These are phyloP conservation scores for Phytophthora fragariaefolia DNA, from an alignment of 352 stramenopile species.

Conservation along the genomic window DNA sequence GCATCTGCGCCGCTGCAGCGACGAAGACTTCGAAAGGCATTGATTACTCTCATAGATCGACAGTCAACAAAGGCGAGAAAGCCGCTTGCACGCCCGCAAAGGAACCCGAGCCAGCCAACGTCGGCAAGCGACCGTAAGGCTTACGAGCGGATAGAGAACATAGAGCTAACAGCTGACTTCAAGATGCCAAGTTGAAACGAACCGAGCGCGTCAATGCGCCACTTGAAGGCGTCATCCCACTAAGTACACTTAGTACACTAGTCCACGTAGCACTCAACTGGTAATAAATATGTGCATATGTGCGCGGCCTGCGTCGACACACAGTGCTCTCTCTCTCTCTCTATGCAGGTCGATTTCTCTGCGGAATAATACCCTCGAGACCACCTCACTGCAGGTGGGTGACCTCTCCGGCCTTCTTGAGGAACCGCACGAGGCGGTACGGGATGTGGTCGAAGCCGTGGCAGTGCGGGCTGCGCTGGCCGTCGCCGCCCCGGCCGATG, in stretches of 20 bases:
- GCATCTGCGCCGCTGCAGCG: too few relatives aligned
- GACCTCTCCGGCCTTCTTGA: slow-evolving; percentile 40
- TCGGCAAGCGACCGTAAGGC: too few relatives aligned
- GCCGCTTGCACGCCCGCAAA: neutral
- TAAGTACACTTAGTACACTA: too few relatives aligned
- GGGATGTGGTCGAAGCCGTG: slow-evolving; percentile 51
- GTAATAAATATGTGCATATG: slow-evolving; percentile 37
- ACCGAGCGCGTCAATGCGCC: neutral
- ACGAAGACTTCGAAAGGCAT: too few relatives aligned
- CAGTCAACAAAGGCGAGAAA: too few relatives aligned
- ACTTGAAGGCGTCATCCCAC: neutral
- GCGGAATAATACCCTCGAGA: slow-evolving; percentile 2
- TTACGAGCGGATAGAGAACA: too few relatives aligned
- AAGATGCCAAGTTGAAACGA: slow-evolving; percentile 4
- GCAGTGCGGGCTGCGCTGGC: slow-evolving; percentile 41
- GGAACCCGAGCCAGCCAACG: neutral
- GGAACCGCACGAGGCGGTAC: slow-evolving; percentile 42
- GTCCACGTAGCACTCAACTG: slow-evolving; percentile 12
- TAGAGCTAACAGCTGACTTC: neutral
- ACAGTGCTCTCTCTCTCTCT: neutral
- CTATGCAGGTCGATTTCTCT: neutral
- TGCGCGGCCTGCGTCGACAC: neutral
- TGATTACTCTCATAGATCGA: too few relatives aligned
- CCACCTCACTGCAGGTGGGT: slow-evolving; percentile 31
- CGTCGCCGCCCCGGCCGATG: slow-evolving; percentile 38